These are phyloP conservation scores for Monilinia polystroma DNA, from an alignment of 2,329 filamentous ascomycete species.

Conservation along the genomic window DNA sequence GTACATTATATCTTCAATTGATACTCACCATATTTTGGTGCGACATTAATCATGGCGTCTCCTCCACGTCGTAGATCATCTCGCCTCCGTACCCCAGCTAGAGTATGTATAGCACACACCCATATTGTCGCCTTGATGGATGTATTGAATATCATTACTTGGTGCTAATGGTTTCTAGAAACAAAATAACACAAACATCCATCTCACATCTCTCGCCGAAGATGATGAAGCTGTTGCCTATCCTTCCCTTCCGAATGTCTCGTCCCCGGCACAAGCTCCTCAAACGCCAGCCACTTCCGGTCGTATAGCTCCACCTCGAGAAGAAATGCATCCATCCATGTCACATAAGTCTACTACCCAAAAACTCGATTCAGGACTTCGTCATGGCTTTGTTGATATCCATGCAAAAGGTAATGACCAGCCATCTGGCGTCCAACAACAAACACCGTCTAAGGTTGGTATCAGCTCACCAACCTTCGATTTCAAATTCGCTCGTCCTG, in stretches of 20 bases:
- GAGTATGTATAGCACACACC: constrained; percentile 32
- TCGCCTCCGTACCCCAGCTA: constrained; percentile 39
- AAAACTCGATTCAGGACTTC: constrained; percentile 73
- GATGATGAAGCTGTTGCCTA: constrained; percentile 35
- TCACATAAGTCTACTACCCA: constrained; percentile 73
- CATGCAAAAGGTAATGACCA: constrained; percentile 42
- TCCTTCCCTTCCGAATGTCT: constrained; percentile 31
- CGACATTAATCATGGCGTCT: constrained; percentile 28
- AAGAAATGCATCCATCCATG: constrained; percentile 91
- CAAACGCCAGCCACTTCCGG: constrained; percentile 63
- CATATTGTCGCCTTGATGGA: not conserved
- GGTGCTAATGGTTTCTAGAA: constrained; percentile 21
- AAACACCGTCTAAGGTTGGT: constrained; percentile 62
- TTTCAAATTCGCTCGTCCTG: constrained; percentile 59
- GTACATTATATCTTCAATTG: not conserved
- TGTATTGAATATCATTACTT: not conserved
- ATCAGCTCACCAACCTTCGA: constrained; percentile 61
- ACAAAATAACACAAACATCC: constrained; percentile 28
- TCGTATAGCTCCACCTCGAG: constrained; percentile 66
- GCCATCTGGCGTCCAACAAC: constrained; percentile 48
- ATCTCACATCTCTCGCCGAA: constrained; percentile 37
- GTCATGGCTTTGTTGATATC: constrained; percentile 79
- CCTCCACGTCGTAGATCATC: constrained; percentile 40
- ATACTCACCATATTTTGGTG: not conserved
- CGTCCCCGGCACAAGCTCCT: constrained; percentile 35